Conservation (phyloP, 2,329 filamentous ascomycete species). For the Colletotrichum acutatum region DNA sequence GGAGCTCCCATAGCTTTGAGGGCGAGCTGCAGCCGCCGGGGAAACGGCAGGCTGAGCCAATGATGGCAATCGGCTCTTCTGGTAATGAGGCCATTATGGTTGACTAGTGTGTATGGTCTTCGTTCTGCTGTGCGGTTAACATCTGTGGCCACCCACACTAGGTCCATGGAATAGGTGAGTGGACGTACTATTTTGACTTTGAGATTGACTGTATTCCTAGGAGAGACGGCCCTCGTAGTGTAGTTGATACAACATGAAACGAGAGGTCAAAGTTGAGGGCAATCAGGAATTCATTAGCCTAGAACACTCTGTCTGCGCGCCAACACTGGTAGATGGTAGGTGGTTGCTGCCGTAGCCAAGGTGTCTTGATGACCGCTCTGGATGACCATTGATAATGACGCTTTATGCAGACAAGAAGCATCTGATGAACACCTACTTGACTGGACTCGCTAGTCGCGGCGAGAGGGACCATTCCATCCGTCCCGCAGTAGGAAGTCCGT, state of each 20-base stretch:
- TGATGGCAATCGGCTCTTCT: slow-evolving; percentile 40
- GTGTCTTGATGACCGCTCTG: too few relatives aligned
- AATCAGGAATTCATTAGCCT: background rate
- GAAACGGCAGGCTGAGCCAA: slow-evolving; percentile 44
- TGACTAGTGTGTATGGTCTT: too few relatives aligned
- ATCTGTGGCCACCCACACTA: too few relatives aligned
- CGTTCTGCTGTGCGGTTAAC: too few relatives aligned
- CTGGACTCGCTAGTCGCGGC: too few relatives aligned
- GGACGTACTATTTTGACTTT: background rate
- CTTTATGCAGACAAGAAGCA: too few relatives aligned
- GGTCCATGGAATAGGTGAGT: background rate
- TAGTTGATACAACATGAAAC: background rate
- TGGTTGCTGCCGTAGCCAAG: background rate
- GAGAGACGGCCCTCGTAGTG: background rate
- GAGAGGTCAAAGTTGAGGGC: background rate
- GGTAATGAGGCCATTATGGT: too few relatives aligned
- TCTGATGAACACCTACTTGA: too few relatives aligned
- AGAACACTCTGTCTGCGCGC: background rate
- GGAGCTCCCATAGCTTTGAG: slow-evolving; percentile 43
- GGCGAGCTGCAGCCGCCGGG: slow-evolving; percentile 40
- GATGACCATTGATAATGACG: too few relatives aligned
- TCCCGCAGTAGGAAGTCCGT: too few relatives aligned
- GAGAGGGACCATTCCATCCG: too few relatives aligned
- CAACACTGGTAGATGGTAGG: too few relatives aligned
- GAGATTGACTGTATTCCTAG: background rate